These are phyloP conservation scores for Ogataea ramenticola DNA, from an alignment of 805 yeast species.

Conservation along the genomic window DNA sequence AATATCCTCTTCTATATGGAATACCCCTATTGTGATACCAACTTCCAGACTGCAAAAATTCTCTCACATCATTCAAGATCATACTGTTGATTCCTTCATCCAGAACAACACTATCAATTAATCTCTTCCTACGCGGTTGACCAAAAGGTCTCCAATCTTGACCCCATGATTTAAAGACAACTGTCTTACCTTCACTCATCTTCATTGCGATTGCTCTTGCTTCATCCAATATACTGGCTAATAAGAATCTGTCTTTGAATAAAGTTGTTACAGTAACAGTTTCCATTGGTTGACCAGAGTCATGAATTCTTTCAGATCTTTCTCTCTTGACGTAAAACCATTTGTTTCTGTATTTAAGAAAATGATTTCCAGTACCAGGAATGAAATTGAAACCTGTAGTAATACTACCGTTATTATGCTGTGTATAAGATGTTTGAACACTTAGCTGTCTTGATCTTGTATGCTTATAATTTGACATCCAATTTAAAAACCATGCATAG, in stretches of 20 bases:
- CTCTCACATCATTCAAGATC: constrained; percentile 66
- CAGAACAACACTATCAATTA: constrained; percentile 77
- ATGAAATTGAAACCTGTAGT: constrained; percentile 83
- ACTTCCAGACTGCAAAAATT: constrained; percentile 68
- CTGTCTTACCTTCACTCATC: constrained; percentile 88
- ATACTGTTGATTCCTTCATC: constrained; percentile 66
- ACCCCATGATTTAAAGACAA: constrained; percentile 90
- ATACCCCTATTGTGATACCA: constrained; percentile 98
- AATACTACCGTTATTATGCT: constrained; percentile 90
- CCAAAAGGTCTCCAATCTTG: constrained; percentile 99
- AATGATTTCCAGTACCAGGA: constrained; percentile 96
- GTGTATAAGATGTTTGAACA: constrained; percentile 79
- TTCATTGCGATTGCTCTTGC: constrained; percentile 80
- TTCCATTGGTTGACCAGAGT: constrained; percentile 91
- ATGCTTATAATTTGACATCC: constrained; percentile 85
- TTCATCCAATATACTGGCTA: constrained; percentile 61
- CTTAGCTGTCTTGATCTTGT: constrained; percentile 77
- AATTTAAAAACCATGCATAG: constrained; percentile 88
- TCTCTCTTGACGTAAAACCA: constrained; percentile 86
- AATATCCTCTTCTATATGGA: constrained; percentile 92
- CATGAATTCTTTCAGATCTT: constrained; percentile 81
- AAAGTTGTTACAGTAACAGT: constrained; percentile 91
- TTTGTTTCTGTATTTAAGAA: constrained; percentile 79
- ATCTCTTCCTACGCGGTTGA: constrained; percentile 82
- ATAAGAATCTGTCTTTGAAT: constrained; percentile 68